Evolutionary conservation across 768 basidiomycete genomes (phyloP).

Genomic region (Obba rivulosa): DNA sequence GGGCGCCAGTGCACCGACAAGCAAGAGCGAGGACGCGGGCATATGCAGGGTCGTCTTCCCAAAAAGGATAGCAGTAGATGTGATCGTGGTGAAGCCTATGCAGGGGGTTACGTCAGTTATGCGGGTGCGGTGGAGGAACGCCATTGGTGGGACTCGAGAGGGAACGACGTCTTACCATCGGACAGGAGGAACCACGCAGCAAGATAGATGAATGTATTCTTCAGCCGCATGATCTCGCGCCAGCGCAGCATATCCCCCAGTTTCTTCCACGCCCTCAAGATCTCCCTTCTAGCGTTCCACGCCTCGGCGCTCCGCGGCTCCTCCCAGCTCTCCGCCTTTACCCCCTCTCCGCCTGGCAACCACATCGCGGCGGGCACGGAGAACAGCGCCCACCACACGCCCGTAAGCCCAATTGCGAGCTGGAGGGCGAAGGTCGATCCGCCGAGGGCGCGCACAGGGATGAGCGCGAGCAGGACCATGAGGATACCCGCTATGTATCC

Average conservation of each 20-base stretch:
- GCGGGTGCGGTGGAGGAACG: too few relatives aligned
- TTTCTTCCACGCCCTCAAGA: conserved; percentile 67
- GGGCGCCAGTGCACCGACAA: conserved; percentile 78
- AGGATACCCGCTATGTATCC: conserved; percentile 84
- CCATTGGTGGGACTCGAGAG: too few relatives aligned
- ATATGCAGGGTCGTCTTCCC: conserved; percentile 86
- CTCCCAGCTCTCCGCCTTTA: conserved; percentile 9
- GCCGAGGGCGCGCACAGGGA: conserved; percentile 70
- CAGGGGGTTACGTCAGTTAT: too few relatives aligned
- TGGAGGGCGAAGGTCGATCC: conserved; percentile 77
- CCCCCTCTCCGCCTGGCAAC: conserved; percentile 44
- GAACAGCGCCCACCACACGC: conserved; percentile 84
- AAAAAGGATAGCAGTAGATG: conserved; percentile 87
- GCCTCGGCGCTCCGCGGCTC: conserved; percentile 10
- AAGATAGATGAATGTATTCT: conserved; percentile 85
- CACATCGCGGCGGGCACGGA: conserved; percentile 74
- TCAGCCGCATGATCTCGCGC: conserved; percentile 65
- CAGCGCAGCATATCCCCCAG: conserved; percentile 71
- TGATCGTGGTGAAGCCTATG: conserved; percentile 85
- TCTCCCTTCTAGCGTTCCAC: conserved; percentile 48
- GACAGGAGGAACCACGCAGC: conserved; percentile 93
- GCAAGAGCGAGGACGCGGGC: conserved; percentile 67
- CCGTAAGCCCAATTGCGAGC: conserved; percentile 80
- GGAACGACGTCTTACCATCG: too few relatives aligned
- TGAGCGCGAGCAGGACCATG: conserved; percentile 62